Percentiles rank a stretch among this genome's conserved stretches.
Evolutionary conservation across 2,329 filamentous ascomycete genomes (phyloP).

Genomic region (Pochonia chlamydosporia): DNA sequence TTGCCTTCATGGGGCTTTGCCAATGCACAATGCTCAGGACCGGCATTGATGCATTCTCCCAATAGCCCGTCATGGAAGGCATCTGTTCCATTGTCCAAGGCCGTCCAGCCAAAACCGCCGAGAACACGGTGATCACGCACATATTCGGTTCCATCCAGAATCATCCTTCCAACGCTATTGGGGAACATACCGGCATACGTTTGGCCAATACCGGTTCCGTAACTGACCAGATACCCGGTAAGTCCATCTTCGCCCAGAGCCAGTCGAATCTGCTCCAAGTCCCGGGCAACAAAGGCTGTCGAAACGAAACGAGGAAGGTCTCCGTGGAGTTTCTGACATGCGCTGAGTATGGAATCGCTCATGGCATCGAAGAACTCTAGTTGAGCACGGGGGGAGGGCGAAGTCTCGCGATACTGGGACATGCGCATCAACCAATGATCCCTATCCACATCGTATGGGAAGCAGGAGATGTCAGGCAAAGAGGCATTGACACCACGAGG

Average conservation of each 20-base stretch:
- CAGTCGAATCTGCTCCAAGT: slow-evolving; percentile 42
- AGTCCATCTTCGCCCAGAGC: slow-evolving; percentile 39
- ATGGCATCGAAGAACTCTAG: slow-evolving; percentile 39
- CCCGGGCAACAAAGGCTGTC: slow-evolving; percentile 41
- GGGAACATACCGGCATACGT: slow-evolving; percentile 47
- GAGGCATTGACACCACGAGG: slow-evolving; percentile 47
- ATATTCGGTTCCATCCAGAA: slow-evolving; percentile 44
- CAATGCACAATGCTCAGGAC: slow-evolving; percentile 38
- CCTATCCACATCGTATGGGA: slow-evolving; percentile 36
- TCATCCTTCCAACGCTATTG: slow-evolving; percentile 38
- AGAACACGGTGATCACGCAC: slow-evolving; percentile 38
- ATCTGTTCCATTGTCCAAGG: slow-evolving; percentile 43
- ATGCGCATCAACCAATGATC: slow-evolving; percentile 40
- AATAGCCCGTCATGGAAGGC: slow-evolving; percentile 45
- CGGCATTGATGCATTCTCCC: slow-evolving; percentile 42
- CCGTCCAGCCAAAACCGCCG: slow-evolving; percentile 40
- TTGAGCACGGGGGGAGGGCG: slow-evolving; percentile 27
- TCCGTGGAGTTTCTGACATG: slow-evolving; percentile 36
- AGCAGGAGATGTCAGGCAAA: slow-evolving; percentile 39
- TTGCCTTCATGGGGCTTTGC: slow-evolving; percentile 24
- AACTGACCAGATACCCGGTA: slow-evolving; percentile 44
- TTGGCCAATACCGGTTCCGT: slow-evolving; percentile 47
- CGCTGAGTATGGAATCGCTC: slow-evolving; percentile 36
- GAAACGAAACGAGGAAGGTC: slow-evolving; percentile 40
- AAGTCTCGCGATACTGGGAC: slow-evolving; percentile 32